phyloP scores from a whole-genome alignment of 768 basidiomycete genomes.

The Hericium erinaceus region DNA sequence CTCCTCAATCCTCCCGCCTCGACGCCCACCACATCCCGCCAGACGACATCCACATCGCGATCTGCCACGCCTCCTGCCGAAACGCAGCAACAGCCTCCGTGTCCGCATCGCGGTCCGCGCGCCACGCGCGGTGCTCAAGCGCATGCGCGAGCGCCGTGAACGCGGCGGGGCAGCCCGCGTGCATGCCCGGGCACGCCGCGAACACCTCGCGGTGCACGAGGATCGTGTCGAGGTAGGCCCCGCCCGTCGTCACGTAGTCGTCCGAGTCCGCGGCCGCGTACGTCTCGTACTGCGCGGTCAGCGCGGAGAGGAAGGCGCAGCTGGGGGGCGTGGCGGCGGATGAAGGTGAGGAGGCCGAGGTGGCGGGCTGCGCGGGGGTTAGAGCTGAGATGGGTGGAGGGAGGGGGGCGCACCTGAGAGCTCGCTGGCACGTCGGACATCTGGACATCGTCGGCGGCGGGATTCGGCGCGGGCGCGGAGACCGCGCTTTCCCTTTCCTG shows the following conservation, averaged over 20 bases:
- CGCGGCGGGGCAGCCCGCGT: slow-evolving; percentile 52
- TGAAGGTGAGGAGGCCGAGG: slow-evolving; percentile 14
- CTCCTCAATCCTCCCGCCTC: neutral
- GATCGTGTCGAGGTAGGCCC: slow-evolving; percentile 70
- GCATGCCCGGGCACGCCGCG: slow-evolving; percentile 50
- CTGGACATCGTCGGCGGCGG: slow-evolving; percentile 10
- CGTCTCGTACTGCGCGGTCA: slow-evolving; percentile 15
- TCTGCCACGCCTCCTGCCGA: slow-evolving; percentile 58
- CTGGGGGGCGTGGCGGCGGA: slow-evolving; percentile 7
- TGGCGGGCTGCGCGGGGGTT: slow-evolving; percentile 5
- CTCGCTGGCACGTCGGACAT: slow-evolving; percentile 13
- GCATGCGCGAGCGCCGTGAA: slow-evolving; percentile 57
- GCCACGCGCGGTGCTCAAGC: slow-evolving; percentile 72
- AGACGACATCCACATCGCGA: slow-evolving; percentile 22
- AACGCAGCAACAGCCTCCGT: slow-evolving; percentile 66
- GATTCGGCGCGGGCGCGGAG: neutral
- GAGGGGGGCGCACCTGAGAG: slow-evolving; percentile 6
- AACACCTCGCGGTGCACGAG: slow-evolving; percentile 71
- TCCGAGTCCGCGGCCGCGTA: slow-evolving; percentile 18
- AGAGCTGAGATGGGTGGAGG: neutral
- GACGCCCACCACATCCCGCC: slow-evolving; percentile 14
- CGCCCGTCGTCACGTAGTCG: slow-evolving; percentile 46
- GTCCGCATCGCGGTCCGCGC: slow-evolving; percentile 73
- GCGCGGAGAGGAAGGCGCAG: slow-evolving; percentile 24
- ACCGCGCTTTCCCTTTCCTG: slow-evolving; percentile 13